These are phyloP conservation scores for Candida corydali DNA, from an alignment of 805 yeast genomes.

Conservation along the genomic window DNA sequence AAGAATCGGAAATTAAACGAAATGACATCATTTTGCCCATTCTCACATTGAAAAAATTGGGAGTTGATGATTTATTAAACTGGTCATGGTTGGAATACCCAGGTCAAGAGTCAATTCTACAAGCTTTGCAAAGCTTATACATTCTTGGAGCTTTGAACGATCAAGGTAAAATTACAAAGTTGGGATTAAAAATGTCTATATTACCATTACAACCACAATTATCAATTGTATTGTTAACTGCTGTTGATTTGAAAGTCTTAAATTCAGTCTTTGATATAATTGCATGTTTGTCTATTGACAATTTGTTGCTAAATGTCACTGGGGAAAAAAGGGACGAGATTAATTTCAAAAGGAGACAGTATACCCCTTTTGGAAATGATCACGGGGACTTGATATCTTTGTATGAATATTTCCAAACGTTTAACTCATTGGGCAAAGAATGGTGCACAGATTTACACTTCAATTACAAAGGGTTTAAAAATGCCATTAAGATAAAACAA, in stretches of 20 bases:
- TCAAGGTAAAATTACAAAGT: constrained; percentile 66
- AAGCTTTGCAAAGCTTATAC: constrained; percentile 76
- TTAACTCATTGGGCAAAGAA: constrained; percentile 44
- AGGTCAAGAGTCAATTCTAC: constrained; percentile 65
- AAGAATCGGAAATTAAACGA: constrained; percentile 90
- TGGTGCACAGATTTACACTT: constrained; percentile 85
- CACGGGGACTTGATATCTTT: constrained; percentile 82
- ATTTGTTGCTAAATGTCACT: constrained; percentile 73
- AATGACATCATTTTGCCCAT: constrained; percentile 84
- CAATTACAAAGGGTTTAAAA: constrained; percentile 74
- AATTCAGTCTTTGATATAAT: constrained; percentile 79
- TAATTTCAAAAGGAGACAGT: constrained; percentile 65
- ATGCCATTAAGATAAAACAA: constrained; percentile 67
- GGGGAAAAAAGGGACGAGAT: constrained; percentile 81
- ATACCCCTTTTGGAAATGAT: constrained; percentile 65
- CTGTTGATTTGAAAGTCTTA: constrained; percentile 55
- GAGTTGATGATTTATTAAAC: constrained; percentile 74
- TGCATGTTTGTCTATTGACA: constrained; percentile 90
- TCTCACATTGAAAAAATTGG: constrained; percentile 75
- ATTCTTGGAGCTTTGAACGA: constrained; percentile 77
- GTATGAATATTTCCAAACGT: constrained; percentile 68
- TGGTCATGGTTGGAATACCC: constrained; percentile 97
- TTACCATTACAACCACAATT: constrained; percentile 91
- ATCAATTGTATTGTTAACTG: constrained; percentile 77
- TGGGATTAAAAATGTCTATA: constrained; percentile 84